Percentiles rank a stretch among this genome's conserved stretches.
phyloP scores from a whole-genome alignment of 2,329 filamentous ascomycete genomes.

The Alternaria gansuensis region DNA sequence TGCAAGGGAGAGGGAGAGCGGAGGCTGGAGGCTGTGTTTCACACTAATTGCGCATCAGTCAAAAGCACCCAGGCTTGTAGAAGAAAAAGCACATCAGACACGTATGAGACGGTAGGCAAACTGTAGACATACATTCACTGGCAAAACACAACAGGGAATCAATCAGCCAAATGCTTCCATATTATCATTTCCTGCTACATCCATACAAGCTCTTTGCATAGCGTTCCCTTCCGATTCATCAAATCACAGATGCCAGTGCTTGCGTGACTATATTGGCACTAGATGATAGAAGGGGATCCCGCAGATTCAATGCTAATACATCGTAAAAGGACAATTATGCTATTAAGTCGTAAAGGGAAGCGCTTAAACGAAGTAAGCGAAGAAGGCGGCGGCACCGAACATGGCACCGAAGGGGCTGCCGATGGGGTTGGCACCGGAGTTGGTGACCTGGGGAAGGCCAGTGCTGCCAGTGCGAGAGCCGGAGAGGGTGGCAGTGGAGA shows the following conservation, averaged over 20 bases:
- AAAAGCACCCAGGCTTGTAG: background rate
- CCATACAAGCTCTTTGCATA: slow-evolving; percentile 40
- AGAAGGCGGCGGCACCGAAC: slow-evolving; percentile 53
- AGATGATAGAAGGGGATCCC: slow-evolving; percentile 20
- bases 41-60: background rate
- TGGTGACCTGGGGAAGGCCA: slow-evolving; percentile 25
- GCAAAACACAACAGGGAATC: background rate
- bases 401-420: slow-evolving; percentile 53
- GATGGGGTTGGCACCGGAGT: slow-evolving; percentile 42
- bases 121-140: background rate
- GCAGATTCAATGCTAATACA: slow-evolving; percentile 32
- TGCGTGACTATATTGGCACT: slow-evolving; percentile 28
- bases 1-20: background rate
- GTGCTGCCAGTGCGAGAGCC: slow-evolving; percentile 27
- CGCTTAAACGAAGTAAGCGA: slow-evolving; percentile 54
- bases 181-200: slow-evolving; percentile 30
- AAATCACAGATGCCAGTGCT: slow-evolving; percentile 13
- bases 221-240: slow-evolving; percentile 16
- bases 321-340: slow-evolving; percentile 24
- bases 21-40: background rate
- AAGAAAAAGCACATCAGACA: background rate
- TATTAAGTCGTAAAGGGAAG: slow-evolving; percentile 6
- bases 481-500: slow-evolving; percentile 37
- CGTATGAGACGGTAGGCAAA: background rate
- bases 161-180: slow-evolving; percentile 6